Percentiles rank a stretch among this genome's conserved stretches.
phyloP scores from a whole-genome alignment of 2,329 filamentous ascomycete species.

The Sporothrix variecibatus region DNA sequence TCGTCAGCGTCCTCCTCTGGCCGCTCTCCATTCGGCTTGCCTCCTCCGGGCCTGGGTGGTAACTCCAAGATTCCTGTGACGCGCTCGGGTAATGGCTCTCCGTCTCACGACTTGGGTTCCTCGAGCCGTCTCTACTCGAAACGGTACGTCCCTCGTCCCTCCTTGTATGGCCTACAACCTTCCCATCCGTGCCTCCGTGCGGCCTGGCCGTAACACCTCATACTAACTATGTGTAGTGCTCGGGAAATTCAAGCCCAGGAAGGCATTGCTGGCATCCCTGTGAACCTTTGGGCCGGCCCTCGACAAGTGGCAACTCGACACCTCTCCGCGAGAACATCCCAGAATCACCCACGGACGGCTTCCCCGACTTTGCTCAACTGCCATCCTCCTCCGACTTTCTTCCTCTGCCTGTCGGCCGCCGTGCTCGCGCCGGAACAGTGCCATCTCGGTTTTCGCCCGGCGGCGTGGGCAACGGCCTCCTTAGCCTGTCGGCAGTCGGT shows the following conservation, averaged over 20 bases:
- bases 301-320: slow-evolving; percentile 93
- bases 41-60: slow-evolving; percentile 63
- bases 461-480: slow-evolving; percentile 61
- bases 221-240: slow-evolving; percentile 58
- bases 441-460: slow-evolving; percentile 89
- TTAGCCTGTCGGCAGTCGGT: slow-evolving; percentile 55
- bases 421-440: slow-evolving; percentile 91
- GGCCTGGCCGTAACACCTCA: background rate
- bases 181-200: background rate
- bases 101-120: slow-evolving; percentile 82
- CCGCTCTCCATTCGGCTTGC: slow-evolving; percentile 72
- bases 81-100: slow-evolving; percentile 90
- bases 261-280: slow-evolving; percentile 68
- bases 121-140: slow-evolving; percentile 85
- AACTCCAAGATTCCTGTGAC: slow-evolving; percentile 61
- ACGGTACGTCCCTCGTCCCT: slow-evolving; percentile 62
- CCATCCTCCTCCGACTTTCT: slow-evolving; percentile 66
- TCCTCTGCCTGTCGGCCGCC: slow-evolving; percentile 67
- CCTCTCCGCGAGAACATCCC: slow-evolving; percentile 96
- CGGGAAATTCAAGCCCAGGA: slow-evolving; percentile 97
- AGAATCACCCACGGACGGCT: slow-evolving; percentile 93
- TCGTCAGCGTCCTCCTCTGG: slow-evolving; percentile 59
- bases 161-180: background rate
- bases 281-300: slow-evolving; percentile 88
- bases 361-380: slow-evolving; percentile 81